Base-by-base conservation (phyloP, 2,329 filamentous ascomycete species). In the Didymella exigua region DNA sequence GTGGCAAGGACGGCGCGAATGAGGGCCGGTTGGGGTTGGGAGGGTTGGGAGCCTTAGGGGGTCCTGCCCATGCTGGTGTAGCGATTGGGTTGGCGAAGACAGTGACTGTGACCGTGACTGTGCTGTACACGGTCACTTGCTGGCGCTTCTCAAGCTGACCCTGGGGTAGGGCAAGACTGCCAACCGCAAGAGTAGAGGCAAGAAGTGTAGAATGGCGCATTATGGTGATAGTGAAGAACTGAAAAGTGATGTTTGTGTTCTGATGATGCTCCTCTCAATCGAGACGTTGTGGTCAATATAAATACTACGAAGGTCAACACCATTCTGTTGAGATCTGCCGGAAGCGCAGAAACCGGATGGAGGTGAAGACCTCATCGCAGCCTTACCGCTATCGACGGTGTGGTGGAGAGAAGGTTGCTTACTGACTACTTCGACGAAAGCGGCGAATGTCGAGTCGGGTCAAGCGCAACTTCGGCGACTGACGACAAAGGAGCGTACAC, bases 141-240 rank as follows among this genome's bases (percentile, higher is more conserved):
- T 61, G 57, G 9, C 62, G 65, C 46, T 66, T 65, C 19, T 60
- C 58, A 27, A 63, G 36, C 33, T 52, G 24, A 8, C 24, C 49
- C 34, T 66, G 58, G n/a, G 70, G 68, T 11, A 54, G 53, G 23
- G 69, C 70, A 24, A 70, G 40, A 49, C 61, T 62, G 47, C 64
- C 61, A n/a, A 65, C 46, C 27, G 62, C 69, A 49, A 72, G 47
- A 16, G 59, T 63, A 10, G 63, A 66, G 44, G 65, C 54, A 43
- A 72, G 49, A 48, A 72, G 51, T 43, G 68, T 13, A 13, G 56
- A 60, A 23, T 64, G 65, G 49, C 63, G 69, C 71, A 74, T 74
- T 21, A 43, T 66, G 45, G 49, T n/a, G 34, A 38, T 46, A 30
- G 18, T 33, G 46, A 60, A 51, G 38, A 54, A 49, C 14, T 47